A percentile compares a stretch with the other conserved stretches of the same genome.
phyloP scores from a whole-genome alignment of 495 filamentous ascomycete species.

The Lophiostoma macrostomum region DNA sequence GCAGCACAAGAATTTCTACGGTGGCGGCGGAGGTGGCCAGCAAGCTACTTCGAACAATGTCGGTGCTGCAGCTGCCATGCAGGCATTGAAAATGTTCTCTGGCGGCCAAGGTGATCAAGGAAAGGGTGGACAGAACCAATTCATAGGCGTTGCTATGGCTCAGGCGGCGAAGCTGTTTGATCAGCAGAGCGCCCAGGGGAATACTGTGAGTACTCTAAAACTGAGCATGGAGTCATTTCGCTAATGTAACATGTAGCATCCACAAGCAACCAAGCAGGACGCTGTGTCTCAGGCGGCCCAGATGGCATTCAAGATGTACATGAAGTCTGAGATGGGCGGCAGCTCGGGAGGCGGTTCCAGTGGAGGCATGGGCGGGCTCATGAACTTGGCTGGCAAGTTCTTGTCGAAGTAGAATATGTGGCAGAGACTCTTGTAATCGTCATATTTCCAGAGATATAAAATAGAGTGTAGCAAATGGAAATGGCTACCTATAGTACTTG shows the following conservation, averaged over 20 bases:
- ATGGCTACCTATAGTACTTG: no score
- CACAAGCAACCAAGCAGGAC: slow-evolving; percentile 56
- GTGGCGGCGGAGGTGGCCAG: slow-evolving; percentile 35
- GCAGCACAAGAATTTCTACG: slow-evolving; percentile 58
- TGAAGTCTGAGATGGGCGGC: slow-evolving; percentile 56
- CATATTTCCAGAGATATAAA: no score
- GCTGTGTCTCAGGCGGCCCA: slow-evolving; percentile 59
- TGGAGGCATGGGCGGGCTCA: slow-evolving; percentile 42
- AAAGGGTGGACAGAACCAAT: slow-evolving; percentile 53
- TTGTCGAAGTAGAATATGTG: slow-evolving; percentile 28
- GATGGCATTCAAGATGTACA: slow-evolving; percentile 68
- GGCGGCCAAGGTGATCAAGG: slow-evolving; percentile 36
- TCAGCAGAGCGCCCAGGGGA: slow-evolving; percentile 52
- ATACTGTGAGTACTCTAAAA: slow-evolving; percentile 45
- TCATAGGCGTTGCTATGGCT: slow-evolving; percentile 66
- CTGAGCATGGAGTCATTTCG: no score
- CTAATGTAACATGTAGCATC: no score
- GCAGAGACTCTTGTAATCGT: no score
- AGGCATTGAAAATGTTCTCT: slow-evolving; percentile 66
- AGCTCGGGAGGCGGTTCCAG: slow-evolving; percentile 46
- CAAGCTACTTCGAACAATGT: slow-evolving; percentile 40
- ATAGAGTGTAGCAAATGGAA: no score
- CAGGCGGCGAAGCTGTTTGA: slow-evolving; percentile 67
- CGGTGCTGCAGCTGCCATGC: slow-evolving; percentile 62
- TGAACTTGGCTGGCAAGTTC: slow-evolving; percentile 58